Evolutionary conservation across 1,139 yeast species (phyloP), one percentile per base, ranked within the genome.

Genomic region (Suhomyces atakaporum): DNA sequence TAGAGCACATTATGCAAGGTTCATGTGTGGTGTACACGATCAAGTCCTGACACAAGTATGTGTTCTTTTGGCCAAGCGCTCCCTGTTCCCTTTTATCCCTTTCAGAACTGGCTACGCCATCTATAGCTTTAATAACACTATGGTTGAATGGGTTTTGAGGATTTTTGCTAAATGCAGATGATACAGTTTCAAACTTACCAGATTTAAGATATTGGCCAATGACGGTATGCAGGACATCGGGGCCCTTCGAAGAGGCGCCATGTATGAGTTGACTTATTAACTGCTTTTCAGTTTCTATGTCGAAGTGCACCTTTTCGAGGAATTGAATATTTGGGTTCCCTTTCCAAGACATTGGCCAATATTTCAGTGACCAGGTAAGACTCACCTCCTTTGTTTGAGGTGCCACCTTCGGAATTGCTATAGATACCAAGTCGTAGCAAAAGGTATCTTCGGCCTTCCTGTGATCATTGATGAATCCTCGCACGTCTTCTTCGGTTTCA

Each of bases 1-100:
- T 94, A 7, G 86, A 66, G 54, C 99, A 94, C 97, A 92, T 94
- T 0, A 87, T 77, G 56, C 98, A 94, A 1, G 98, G 99, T 56
- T 94, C 98, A 55, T 89, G 96, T 0, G 96, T 84, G 1, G 94
- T 84, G 53, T 86, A 89, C 0, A 92, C 89, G 43, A 85, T 81
- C 46, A 81, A 73, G 39, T 80, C 77, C 30, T 83, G 76, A 53
- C 97, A 90, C 7, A 94, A 70, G 54, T 94, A 94, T 13, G 39
- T 42, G 15, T 45, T 42, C 7, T 40, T 45, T 9, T 24, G 36
- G 27, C 31, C 33, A 12, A 11, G 19, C 7, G 46, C 26, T 5
- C 28, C 14, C 7, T 23, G 8, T 8, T 3, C 16, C 27, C 79
- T 55, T 24, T 68, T 56, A 7, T 51, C 46, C 13, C 59, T 53